Conservation (phyloP, 805 yeast genomes). For the Jamesozyma piceae region DNA sequence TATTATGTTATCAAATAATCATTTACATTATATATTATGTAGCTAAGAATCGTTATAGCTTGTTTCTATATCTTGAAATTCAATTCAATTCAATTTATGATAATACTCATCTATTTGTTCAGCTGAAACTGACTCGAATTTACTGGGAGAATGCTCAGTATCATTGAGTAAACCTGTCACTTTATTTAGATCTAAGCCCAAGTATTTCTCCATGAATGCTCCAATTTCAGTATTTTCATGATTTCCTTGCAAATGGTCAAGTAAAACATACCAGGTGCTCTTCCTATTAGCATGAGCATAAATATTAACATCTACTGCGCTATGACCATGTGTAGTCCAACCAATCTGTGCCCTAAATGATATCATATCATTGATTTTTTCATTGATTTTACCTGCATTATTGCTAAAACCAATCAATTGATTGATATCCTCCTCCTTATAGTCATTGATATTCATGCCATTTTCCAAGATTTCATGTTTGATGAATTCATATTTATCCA, state of each 20-base stretch:
- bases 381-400: slow-evolving; percentile 28
- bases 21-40: no score
- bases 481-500: slow-evolving; percentile 35
- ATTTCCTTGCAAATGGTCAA: slow-evolving; percentile 56
- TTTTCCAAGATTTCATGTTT: slow-evolving; percentile 43
- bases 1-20: no score
- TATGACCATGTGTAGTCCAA: slow-evolving; percentile 96
- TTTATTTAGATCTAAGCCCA: slow-evolving; percentile 37
- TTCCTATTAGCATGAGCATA: slow-evolving; percentile 65
- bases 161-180: slow-evolving; percentile 43
- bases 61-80: no score
- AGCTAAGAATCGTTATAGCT: no score
- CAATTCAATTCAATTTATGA: slow-evolving; percentile 9
- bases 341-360: slow-evolving; percentile 81
- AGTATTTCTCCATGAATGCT: slow-evolving; percentile 49
- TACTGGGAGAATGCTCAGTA: slow-evolving; percentile 38
- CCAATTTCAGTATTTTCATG: slow-evolving; percentile 87
- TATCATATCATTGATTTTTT: slow-evolving; percentile 57
- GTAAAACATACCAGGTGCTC: slow-evolving; percentile 33
- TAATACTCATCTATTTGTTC: slow-evolving; percentile 13
- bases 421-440: slow-evolving; percentile 44
- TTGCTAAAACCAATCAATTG: slow-evolving; percentile 26
- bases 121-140: not conserved
- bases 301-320: slow-evolving; percentile 91
- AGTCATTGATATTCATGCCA: slow-evolving; percentile 61